Percentiles rank a stretch among this genome's conserved stretches.
These are phyloP conservation scores for Auricularia sp. DNA, from an alignment of 768 basidiomycete genomes.

Conservation along the genomic window DNA sequence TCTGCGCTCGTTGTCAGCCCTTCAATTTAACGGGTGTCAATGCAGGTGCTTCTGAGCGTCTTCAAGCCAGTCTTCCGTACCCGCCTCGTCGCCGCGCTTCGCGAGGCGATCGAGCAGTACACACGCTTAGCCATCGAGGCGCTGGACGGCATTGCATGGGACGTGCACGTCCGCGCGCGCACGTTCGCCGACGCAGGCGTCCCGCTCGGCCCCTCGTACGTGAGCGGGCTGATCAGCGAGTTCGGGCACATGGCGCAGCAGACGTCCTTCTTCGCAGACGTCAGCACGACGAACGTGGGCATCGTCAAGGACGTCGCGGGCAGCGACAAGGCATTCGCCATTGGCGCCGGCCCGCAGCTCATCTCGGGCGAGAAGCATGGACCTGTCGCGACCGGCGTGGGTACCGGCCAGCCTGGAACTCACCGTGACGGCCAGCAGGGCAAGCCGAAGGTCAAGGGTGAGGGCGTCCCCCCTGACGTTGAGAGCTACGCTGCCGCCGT, in stretches of 20 bases:
- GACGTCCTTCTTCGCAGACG: conserved; percentile 31
- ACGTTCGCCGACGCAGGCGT: conserved; percentile 61
- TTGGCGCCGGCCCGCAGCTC: conserved; percentile 70
- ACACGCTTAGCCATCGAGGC: conserved; percentile 42
- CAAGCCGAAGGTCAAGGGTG: conserved; percentile 11
- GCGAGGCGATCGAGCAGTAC: conserved; percentile 48
- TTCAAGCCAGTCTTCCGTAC: conserved; percentile 53
- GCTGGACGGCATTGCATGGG: conserved; percentile 48
- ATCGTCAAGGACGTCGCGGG: conserved; percentile 42
- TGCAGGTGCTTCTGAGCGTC: conserved; percentile 39
- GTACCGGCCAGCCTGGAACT: conserved; percentile 27
- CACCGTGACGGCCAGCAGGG: conserved; percentile 16
- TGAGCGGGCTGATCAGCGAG: conserved; percentile 64
- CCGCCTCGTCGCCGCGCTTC: conserved; percentile 50
- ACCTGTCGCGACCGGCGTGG: conserved; percentile 47
- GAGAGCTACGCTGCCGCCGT: conserved; percentile 20
- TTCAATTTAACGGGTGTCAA: not conserved
- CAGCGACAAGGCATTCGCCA: conserved; percentile 36
- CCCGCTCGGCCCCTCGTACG: conserved; percentile 34
- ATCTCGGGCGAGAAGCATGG: conserved; percentile 58
- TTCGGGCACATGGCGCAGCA: conserved; percentile 43
- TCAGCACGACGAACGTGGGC: conserved; percentile 54
- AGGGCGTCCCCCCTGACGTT: conserved; percentile 18
- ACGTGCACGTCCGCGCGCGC: conserved; percentile 44
- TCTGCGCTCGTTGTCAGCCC: not conserved